A percentile compares a stretch with the other conserved stretches of the same genome.
These are phyloP conservation scores for Exophiala aquamarina DNA, from an alignment of 2,329 filamentous ascomycete genomes.

Conservation along the genomic window DNA sequence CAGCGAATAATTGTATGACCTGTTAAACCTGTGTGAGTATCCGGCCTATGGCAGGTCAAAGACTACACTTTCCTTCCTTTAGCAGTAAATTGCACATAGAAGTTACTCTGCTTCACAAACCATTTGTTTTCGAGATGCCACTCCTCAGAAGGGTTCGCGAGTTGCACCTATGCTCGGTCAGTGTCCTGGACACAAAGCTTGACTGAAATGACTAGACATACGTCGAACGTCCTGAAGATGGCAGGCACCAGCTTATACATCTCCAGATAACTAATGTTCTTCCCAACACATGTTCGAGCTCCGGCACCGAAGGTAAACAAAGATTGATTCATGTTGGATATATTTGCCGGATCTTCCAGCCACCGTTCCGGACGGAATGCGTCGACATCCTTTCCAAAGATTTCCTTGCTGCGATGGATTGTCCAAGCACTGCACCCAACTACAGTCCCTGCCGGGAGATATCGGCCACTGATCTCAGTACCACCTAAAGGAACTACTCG, in stretches of 20 bases:
- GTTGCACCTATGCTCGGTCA: not conserved
- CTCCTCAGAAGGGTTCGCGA: conserved; percentile 2
- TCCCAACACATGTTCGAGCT: conserved; percentile 40
- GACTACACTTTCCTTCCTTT: too few species aligned
- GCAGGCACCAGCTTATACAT: conserved; percentile 28
- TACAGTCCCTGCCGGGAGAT: conserved; percentile 67
- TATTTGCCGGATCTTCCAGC: conserved; percentile 49
- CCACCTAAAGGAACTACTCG: conserved; percentile 58
- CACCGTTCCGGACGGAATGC: conserved; percentile 68
- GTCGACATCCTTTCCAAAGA: conserved; percentile 56
- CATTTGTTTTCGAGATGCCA: conserved; percentile 13
- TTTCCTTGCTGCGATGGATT: conserved; percentile 31
- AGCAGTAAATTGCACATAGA: too few species aligned
- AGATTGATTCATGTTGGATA: conserved; percentile 49
- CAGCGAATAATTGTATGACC: too few species aligned
- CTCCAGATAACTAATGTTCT: conserved; percentile 27
- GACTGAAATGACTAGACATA: not conserved
- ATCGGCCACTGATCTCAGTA: conserved; percentile 63
- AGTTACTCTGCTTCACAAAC: conserved; percentile 14
- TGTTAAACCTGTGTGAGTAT: too few species aligned
- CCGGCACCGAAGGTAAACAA: conserved; percentile 48
- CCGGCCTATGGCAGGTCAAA: too few species aligned
- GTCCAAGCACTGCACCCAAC: conserved; percentile 61
- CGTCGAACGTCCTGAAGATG: conserved; percentile 15
- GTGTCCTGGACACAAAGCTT: not conserved